A percentile compares a stretch with the other conserved stretches of the same genome.
These are phyloP conservation scores for Pichia sp. DNA, from an alignment of 1,139 yeast species.

Conservation along the genomic window DNA sequence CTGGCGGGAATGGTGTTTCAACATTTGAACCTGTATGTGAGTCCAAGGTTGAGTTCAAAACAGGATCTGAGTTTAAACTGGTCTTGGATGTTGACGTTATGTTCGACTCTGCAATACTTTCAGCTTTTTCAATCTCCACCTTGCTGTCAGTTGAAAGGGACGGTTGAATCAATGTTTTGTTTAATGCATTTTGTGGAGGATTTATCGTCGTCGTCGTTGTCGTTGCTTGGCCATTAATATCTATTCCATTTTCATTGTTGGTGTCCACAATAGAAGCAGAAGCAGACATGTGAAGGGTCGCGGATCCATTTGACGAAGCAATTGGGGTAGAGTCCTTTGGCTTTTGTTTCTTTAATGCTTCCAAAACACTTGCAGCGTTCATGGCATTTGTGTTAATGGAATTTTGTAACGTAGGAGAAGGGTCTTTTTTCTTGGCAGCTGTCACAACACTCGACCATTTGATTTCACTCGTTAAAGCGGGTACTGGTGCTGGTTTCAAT, in stretches of 20 bases:
- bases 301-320: neutral
- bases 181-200: neutral
- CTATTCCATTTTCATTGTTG: neutral
- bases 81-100: neutral
- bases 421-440: conserved; percentile 30
- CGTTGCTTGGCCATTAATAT: neutral
- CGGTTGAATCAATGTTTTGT: neutral
- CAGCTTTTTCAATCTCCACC: neutral
- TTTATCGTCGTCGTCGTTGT: neutral
- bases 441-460: conserved; percentile 73
- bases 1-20: neutral
- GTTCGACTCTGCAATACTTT: neutral
- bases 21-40: neutral
- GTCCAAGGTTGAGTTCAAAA: neutral
- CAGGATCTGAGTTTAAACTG: neutral
- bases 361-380: conserved; percentile 34
- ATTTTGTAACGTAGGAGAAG: conserved; percentile 1
- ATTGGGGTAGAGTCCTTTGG: conserved; percentile 23
- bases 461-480: conserved; percentile 56
- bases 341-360: conserved; percentile 32
- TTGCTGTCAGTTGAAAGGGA: neutral
- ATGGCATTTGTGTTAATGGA: conserved; percentile 29
- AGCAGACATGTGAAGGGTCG: neutral
- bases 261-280: neutral
- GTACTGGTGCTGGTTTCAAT: conserved; percentile 64